These are phyloP conservation scores for Penicillium sp. DNA, from an alignment of 2,329 filamentous ascomycete species.

Conservation along the genomic window DNA sequence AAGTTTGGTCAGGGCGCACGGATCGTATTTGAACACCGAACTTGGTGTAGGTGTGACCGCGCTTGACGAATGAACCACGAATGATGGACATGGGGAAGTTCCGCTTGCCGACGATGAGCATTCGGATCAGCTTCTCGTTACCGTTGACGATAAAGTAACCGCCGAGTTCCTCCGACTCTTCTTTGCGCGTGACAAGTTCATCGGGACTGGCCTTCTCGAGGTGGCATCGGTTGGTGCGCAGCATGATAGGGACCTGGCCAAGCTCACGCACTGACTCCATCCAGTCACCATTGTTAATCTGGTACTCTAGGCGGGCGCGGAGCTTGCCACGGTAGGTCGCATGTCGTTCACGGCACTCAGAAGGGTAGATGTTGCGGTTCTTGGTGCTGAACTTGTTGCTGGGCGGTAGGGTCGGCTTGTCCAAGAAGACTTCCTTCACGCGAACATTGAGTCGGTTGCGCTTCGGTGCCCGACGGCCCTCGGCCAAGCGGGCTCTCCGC, in stretches of 20 bases:
- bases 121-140: constrained; percentile 92
- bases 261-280: constrained; percentile 79
- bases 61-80: constrained; percentile 82
- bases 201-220: constrained; percentile 81
- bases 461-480: constrained; percentile 52
- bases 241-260: constrained; percentile 87
- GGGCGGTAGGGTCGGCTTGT: constrained; percentile 74
- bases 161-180: constrained; percentile 93
- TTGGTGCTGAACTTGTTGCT: constrained; percentile 76
- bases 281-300: constrained; percentile 81
- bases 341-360: constrained; percentile 93
- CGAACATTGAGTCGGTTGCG: constrained; percentile 75
- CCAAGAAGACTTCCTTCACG: constrained; percentile 76
- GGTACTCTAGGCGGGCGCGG: constrained; percentile 77
- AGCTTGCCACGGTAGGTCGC: constrained; percentile 85
- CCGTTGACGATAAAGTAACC: constrained; percentile 98
- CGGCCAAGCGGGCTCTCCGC: constrained; percentile 47
- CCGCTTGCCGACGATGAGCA: constrained; percentile 82
- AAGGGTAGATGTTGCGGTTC: constrained; percentile 81
- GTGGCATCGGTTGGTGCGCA: constrained; percentile 90
- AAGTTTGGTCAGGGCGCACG: constrained; percentile 94
- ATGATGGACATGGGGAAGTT: constrained; percentile 96
- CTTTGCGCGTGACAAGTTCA: constrained; percentile 78
- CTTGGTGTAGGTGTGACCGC: constrained; percentile 82
- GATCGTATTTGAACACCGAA: constrained; percentile 89